phyloP scores from a whole-genome alignment of 306 rosid species.

The Rosa rugosa region DNA sequence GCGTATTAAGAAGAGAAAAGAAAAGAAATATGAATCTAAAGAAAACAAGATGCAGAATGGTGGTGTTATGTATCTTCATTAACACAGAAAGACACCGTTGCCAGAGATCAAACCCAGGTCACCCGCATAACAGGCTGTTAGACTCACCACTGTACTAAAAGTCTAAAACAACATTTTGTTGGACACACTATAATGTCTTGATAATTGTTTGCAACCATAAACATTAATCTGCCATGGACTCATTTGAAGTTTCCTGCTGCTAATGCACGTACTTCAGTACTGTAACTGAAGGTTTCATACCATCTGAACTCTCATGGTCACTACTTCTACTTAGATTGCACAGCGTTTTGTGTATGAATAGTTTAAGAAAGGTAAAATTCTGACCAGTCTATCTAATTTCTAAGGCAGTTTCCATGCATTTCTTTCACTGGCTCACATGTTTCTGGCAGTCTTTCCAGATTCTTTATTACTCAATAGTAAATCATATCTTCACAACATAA shows the following conservation, averaged over 20 bases:
- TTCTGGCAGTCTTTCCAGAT: not conserved
- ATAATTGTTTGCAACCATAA: not conserved
- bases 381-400: not conserved
- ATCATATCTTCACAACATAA: not conserved
- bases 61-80: not conserved
- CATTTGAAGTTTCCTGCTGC: not conserved
- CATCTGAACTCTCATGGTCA: not conserved
- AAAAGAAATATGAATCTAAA: not conserved
- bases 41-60: not conserved
- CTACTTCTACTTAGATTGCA: not conserved
- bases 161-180: not conserved
- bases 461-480: not conserved
- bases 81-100: not conserved
- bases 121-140: not conserved
- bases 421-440: not conserved
- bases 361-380: not conserved
- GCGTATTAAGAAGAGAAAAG: not conserved
- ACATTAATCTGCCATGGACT: not conserved
- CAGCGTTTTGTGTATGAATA: not conserved
- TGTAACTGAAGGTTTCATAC: not conserved
- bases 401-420: not conserved
- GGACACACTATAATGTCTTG: not conserved
- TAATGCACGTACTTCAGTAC: not conserved
- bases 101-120: not conserved
- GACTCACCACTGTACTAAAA: not conserved